phyloP scores from a whole-genome alignment of 345 rosid species.

The Citrus reticulata region DNA sequence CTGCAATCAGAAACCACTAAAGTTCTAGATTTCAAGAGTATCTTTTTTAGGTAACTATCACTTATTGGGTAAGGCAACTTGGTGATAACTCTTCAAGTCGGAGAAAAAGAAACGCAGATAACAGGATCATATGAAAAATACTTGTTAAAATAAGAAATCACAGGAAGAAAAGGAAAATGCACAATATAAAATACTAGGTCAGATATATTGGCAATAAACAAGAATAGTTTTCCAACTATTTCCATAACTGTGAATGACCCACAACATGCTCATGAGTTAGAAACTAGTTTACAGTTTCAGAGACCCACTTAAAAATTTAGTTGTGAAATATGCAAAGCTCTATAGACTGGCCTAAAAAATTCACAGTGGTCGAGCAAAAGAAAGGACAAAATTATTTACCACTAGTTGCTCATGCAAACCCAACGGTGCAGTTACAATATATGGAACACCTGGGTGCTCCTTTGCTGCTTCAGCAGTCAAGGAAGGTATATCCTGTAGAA shows the following conservation, averaged over 20 bases:
- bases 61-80: neutral
- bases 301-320: neutral
- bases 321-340: neutral
- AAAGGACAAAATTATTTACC: conserved; percentile 41
- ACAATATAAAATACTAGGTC: neutral
- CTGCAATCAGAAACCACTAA: conserved; percentile 29
- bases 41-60: neutral
- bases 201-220: neutral
- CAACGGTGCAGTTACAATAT: conserved; percentile 83
- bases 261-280: neutral
- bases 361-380: neutral
- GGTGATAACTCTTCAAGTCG: neutral
- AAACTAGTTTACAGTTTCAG: too few species aligned
- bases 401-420: conserved; percentile 82
- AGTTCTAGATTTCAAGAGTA: neutral
- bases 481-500: conserved; percentile 72
- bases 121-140: neutral
- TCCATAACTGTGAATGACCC: neutral
- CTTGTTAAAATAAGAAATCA: neutral
- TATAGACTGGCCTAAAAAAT: neutral
- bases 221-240: neutral
- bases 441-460: conserved; percentile 63
- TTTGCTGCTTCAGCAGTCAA: conserved; percentile 91
- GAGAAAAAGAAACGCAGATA: neutral
- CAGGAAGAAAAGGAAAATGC: neutral